These are phyloP conservation scores for Tylopilus plumbeoviolaceoides DNA, from an alignment of 768 basidiomycete genomes.

Conservation along the genomic window DNA sequence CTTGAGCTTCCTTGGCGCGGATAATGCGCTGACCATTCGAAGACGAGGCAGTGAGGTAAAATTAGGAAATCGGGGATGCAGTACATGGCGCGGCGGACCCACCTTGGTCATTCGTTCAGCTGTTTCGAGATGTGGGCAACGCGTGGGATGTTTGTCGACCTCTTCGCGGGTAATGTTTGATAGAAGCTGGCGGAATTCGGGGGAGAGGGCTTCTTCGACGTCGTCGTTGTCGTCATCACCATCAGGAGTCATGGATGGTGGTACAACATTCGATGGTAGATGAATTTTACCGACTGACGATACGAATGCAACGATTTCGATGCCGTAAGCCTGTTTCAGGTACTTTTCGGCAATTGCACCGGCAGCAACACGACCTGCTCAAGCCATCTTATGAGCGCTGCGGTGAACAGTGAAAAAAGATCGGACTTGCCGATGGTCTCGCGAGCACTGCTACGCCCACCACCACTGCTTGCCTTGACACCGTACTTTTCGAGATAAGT, in stretches of 20 bases:
- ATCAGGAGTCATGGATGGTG: slow-evolving; percentile 38
- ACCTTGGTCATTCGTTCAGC: slow-evolving; percentile 90
- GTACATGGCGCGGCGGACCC: background rate
- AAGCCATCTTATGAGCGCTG: slow-evolving; percentile 4
- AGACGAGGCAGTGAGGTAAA: slow-evolving; percentile 8
- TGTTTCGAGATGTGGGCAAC: slow-evolving; percentile 89
- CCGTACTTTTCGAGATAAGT: slow-evolving; percentile 98
- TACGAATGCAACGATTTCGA: slow-evolving; percentile 97
- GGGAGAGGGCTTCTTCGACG: slow-evolving; percentile 68
- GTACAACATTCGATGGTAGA: slow-evolving; percentile 52
- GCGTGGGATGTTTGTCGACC: slow-evolving; percentile 81
- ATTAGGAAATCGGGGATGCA: slow-evolving; percentile 33
- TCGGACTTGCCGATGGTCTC: slow-evolving; percentile 81
- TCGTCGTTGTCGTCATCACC: slow-evolving; percentile 58
- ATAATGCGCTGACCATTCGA: slow-evolving; percentile 69
- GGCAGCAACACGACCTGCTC: slow-evolving; percentile 87
- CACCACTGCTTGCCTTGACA: slow-evolving; percentile 94
- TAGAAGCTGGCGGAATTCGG: slow-evolving; percentile 80
- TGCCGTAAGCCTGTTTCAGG: slow-evolving; percentile 77
- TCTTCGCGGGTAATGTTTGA: slow-evolving; percentile 77
- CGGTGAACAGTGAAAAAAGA: slow-evolving; percentile 1
- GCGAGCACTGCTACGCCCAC: slow-evolving; percentile 90
- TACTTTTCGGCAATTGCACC: slow-evolving; percentile 98
- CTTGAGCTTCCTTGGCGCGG: slow-evolving; percentile 82
- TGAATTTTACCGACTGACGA: slow-evolving; percentile 93